Evolutionary conservation across 2,329 filamentous ascomycete species (phyloP), one percentile per base, ranked within the genome.

Genomic region (Thelonectria discophora): DNA sequence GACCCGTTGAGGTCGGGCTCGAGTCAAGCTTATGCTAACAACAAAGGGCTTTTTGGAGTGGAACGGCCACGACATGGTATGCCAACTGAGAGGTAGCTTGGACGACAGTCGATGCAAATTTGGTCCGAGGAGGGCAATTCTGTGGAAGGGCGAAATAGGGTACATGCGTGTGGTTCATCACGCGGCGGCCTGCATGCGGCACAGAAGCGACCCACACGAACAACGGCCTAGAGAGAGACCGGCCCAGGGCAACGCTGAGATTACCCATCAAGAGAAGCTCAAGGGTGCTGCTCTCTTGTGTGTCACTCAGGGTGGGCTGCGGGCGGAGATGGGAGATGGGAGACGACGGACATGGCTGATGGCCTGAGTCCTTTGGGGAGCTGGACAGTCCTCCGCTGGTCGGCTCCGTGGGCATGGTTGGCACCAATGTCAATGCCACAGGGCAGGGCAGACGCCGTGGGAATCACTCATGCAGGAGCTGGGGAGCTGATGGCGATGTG

Each of bases 151-250:
- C 50, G 45, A 62, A 55, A 54, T 54, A 46, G 55, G 51, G 48
- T 63, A 59, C 51, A 30, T 30, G 27, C 27, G 57, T 61, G 62
- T 69, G 60, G 69, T 71, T 71, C 69, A 60, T 71, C 69, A 70
- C 66, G 69, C 67, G 65, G 69, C 63, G 61, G 64, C 53, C 65
- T 66, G 66, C 58, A 67, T 70, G 67, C 66, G 69, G 69, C 69
- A 64, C 60, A 70, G 65, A 66, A 63, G 53, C 32, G 69, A 64
- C 63, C 69, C 69, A 70, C 69, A 59, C 39, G 50, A 55, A 58
- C 61, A 69, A 70, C 64, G 69, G 58, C 68, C 69, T 64, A 61
- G 48, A 52, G 48, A 52, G 27, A 43, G 47, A 11, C n/a, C 42
- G 34, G 34, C 30, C 48, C 39, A 57, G 58, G 53, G 53, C 58